phyloP scores from a whole-genome alignment of 176 grass and related monocot genomes.

The Hordeum marinum region DNA sequence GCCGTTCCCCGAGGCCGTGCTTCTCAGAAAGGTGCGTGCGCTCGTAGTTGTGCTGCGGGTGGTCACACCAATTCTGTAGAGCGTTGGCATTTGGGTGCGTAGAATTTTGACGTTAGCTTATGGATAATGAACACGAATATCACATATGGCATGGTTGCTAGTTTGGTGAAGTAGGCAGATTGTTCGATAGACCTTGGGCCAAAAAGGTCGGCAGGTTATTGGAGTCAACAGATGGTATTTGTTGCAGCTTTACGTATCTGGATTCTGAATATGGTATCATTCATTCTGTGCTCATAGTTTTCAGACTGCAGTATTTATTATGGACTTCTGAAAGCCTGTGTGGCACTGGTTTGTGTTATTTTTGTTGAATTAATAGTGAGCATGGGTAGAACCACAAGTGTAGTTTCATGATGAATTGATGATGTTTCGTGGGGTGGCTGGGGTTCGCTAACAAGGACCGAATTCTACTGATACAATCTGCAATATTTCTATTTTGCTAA shows the following conservation, averaged over 20 bases:
- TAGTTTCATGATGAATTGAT: neutral
- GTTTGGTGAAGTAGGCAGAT: neutral
- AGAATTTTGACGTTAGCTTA: neutral
- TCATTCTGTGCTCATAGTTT: neutral
- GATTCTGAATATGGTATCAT: neutral
- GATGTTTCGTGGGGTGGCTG: neutral
- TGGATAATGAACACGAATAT: neutral
- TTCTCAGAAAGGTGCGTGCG: conserved; percentile 69
- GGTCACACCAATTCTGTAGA: neutral
- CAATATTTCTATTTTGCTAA: neutral
- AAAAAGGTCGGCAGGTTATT: neutral
- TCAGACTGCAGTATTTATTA: neutral
- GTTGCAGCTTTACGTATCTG: neutral
- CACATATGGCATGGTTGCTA: neutral
- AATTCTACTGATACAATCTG: neutral
- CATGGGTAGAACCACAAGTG: neutral
- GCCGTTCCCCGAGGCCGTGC: conserved; percentile 72
- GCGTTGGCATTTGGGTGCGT: neutral
- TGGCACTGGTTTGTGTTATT: neutral
- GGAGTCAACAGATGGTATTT: neutral
- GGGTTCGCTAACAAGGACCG: neutral
- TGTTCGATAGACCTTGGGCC: neutral
- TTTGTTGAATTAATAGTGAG: neutral
- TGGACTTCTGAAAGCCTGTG: neutral
- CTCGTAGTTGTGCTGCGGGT: neutral